Percentiles rank a stretch among this genome's conserved stretches.
These are phyloP conservation scores for Quercus cerris DNA, from an alignment of 306 rosid genomes.

Conservation along the genomic window DNA sequence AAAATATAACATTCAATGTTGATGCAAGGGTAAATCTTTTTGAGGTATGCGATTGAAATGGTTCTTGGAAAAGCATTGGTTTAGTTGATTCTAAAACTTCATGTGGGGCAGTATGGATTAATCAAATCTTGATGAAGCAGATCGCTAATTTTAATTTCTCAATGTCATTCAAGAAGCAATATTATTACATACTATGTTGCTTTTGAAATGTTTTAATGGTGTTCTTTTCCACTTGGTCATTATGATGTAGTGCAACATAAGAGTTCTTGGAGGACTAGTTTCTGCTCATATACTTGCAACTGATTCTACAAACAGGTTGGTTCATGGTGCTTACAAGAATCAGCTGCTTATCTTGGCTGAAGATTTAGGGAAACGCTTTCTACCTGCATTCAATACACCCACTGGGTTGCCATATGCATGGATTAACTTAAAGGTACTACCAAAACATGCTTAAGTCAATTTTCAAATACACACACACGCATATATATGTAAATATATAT, in stretches of 20 bases:
- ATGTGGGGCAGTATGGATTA: conserved; percentile 1
- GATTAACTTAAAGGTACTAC: conserved; percentile 85
- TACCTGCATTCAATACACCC: conserved; percentile 83
- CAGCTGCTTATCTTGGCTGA: conserved; percentile 78
- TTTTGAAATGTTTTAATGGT: conserved; percentile 21
- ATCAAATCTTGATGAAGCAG: conserved; percentile 15
- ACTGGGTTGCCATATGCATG: conserved; percentile 99
- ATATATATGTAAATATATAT: background rate
- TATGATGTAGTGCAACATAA: conserved; percentile 87
- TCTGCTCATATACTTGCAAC: conserved; percentile 95
- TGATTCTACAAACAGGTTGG: conserved; percentile 68
- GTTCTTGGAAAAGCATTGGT: conserved; percentile 6
- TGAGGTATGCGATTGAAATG: conserved; percentile 49
- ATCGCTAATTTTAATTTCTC: conserved; percentile 17
- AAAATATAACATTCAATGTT: conserved; percentile 71
- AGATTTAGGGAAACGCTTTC: conserved; percentile 81
- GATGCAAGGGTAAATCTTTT: conserved; percentile 94
- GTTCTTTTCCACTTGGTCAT: conserved; percentile 36
- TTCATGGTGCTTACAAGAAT: conserved; percentile 61
- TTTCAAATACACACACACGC: background rate
- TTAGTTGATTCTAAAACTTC: conserved; percentile 16
- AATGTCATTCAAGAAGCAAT: conserved; percentile 16
- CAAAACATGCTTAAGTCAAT: conserved; percentile 2
- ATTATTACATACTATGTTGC: conserved; percentile 8
- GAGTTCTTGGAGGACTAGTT: conserved; percentile 97